Percentiles rank a stretch among this genome's conserved stretches.
Conservation (phyloP, 2,329 filamentous ascomycete genomes). For the Colletotrichum tabaci region DNA sequence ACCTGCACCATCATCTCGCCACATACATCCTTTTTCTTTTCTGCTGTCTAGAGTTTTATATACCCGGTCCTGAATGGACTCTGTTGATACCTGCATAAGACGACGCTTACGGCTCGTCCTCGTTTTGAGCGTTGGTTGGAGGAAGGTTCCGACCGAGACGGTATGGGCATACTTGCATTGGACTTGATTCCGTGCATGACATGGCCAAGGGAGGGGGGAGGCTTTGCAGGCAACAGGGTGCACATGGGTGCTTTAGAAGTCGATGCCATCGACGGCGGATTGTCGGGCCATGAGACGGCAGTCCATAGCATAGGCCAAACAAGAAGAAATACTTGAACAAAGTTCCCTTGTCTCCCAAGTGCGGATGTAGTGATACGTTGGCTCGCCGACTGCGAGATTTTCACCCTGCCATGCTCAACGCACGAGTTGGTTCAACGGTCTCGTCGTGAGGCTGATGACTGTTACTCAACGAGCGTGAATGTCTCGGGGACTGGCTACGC, state of each 20-base stretch:
- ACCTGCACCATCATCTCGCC: conserved; percentile 24
- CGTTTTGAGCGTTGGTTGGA: conserved; percentile 13
- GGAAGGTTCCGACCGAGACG: not conserved
- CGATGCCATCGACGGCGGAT: not conserved
- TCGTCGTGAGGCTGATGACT: not conserved
- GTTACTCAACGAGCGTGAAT: not conserved
- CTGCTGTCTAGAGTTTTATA: conserved; percentile 40
- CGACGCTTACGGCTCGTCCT: conserved; percentile 22
- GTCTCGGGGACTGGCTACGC: not conserved
- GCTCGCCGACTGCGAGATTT: not conserved
- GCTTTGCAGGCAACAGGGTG: conserved; percentile 30
- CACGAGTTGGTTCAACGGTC: not conserved
- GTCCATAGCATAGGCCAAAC: conserved; percentile 30
- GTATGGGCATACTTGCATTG: not conserved
- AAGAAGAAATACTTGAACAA: not conserved
- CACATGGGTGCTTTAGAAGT: conserved; percentile 21
- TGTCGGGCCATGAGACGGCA: conserved; percentile 19
- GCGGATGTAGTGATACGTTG: not conserved
- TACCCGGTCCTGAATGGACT: conserved; percentile 42
- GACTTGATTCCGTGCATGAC: not conserved
- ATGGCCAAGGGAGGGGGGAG: not conserved
- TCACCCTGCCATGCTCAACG: not conserved
- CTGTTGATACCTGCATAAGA: conserved; percentile 42
- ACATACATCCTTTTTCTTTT: conserved; percentile 34
- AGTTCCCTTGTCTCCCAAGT: not conserved